Evolutionary conservation across 2,329 filamentous ascomycete genomes (phyloP).

Genomic region (Alternaria incomplexa): DNA sequence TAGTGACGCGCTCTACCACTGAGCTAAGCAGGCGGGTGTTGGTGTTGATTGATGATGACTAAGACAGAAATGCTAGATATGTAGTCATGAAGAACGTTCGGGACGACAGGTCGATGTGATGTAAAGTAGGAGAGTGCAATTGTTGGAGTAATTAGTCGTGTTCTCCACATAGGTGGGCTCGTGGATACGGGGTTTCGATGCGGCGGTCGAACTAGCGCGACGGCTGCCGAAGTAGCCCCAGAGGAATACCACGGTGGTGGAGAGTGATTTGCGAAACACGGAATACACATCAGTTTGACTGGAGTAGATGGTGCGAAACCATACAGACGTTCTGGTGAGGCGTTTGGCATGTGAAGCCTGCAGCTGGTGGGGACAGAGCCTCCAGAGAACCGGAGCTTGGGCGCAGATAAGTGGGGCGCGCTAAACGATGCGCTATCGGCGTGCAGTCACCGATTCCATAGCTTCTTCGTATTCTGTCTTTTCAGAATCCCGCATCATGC

Average conservation of each 20-base stretch:
- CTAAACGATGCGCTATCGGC: conserved; percentile 1
- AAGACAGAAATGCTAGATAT: neutral
- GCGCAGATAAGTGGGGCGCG: conserved; percentile 1
- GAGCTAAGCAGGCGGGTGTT: conserved; percentile 34
- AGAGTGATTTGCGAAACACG: neutral
- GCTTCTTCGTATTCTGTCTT: conserved; percentile 6
- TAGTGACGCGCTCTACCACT: conserved; percentile 48
- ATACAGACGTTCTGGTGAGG: neutral
- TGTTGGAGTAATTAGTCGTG: neutral
- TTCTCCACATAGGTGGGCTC: neutral
- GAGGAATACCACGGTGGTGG: neutral
- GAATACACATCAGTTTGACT: neutral
- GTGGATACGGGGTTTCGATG: neutral
- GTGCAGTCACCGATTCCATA: conserved; percentile 6
- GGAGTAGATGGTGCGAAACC: neutral
- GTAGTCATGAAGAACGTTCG: accelerated
- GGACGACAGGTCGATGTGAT: neutral
- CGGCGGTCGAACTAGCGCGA: neutral
- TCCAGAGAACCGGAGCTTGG: neutral
- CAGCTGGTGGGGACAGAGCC: conserved; percentile 6
- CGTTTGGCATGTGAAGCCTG: neutral
- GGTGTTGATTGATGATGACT: neutral
- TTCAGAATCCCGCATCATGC: neutral
- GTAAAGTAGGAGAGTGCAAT: neutral
- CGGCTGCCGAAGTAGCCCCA: neutral